Evolutionary conservation across 2,329 filamentous ascomycete genomes (phyloP).

Genomic region (Alternaria metachromatica): DNA sequence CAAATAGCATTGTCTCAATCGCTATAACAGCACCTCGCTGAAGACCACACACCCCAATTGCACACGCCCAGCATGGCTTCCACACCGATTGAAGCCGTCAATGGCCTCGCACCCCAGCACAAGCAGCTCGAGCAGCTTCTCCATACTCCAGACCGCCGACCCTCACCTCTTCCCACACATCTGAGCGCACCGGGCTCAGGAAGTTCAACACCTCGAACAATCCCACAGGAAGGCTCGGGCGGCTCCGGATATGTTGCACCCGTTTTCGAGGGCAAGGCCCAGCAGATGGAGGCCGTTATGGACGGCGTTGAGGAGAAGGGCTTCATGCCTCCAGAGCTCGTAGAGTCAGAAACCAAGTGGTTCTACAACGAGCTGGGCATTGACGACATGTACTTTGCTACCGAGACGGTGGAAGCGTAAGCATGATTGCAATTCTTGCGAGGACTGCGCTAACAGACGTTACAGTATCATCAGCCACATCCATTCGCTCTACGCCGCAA

Average conservation of each 20-base stretch:
- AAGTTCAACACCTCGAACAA: constrained; percentile 66
- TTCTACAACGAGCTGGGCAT: constrained; percentile 98
- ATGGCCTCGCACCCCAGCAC: constrained; percentile 50
- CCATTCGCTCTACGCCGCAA: constrained; percentile 94
- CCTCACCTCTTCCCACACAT: constrained; percentile 88
- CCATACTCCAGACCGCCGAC: constrained; percentile 65
- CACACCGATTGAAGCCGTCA: constrained; percentile 40
- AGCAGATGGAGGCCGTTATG: constrained; percentile 89
- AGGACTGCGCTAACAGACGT: constrained; percentile 17
- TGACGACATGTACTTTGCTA: constrained; percentile 97
- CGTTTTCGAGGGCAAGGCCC: constrained; percentile 88
- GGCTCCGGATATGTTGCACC: constrained; percentile 89
- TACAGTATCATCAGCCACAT: constrained; percentile 83
- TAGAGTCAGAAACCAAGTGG: constrained; percentile 88
- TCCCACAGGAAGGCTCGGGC: constrained; percentile 83
- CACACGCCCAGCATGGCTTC: constrained; percentile 37
- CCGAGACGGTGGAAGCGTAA: constrained; percentile 77
- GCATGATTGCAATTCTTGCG: constrained; percentile 2
- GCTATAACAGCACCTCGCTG: constrained; percentile 2
- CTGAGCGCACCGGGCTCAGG: constrained; percentile 70
- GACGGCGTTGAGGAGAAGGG: constrained; percentile 77
- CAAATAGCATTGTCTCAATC: constrained; percentile 14
- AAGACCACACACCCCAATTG: background rate
- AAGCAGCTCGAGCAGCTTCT: constrained; percentile 65
- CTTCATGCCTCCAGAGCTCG: constrained; percentile 84